A percentile compares a stretch with the other conserved stretches of the same genome.
These are phyloP conservation scores for Prinsepia uniflora DNA, from an alignment of 306 rosid genomes.

Conservation along the genomic window DNA sequence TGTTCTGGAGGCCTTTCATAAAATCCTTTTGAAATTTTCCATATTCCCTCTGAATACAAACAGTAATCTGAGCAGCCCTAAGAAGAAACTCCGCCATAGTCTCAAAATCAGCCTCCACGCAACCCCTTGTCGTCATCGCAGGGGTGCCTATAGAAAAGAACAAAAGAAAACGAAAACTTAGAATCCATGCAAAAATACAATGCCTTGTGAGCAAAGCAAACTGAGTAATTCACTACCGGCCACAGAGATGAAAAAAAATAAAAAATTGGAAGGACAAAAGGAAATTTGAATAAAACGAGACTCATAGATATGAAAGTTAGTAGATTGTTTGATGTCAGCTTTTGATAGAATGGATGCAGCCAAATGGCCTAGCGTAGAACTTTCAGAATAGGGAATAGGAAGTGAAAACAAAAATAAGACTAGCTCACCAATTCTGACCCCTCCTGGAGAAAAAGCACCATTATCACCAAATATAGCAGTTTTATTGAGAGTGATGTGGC, in stretches of 20 bases:
- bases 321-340: not conserved
- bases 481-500: slow-evolving; percentile 87
- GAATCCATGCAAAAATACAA: not conserved
- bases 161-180: slow-evolving; percentile 13
- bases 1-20: slow-evolving; percentile 50
- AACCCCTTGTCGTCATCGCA: slow-evolving; percentile 97
- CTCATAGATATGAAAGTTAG: not conserved
- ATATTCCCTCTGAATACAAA: slow-evolving; percentile 54
- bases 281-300: not conserved
- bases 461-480: slow-evolving; percentile 77
- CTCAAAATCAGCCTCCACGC: slow-evolving; percentile 88
- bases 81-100: slow-evolving; percentile 73
- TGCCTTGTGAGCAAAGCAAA: not conserved
- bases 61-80: slow-evolving; percentile 76
- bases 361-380: not conserved
- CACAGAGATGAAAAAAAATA: not conserved
- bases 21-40: slow-evolving; percentile 58
- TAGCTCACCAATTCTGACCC: slow-evolving; percentile 79
- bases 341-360: not conserved
- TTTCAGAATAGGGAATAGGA: not conserved
- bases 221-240: not conserved
- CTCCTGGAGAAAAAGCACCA: slow-evolving; percentile 77
- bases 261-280: not conserved
- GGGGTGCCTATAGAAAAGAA: slow-evolving; percentile 63
- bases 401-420: not conserved